Conservation (phyloP, 306 rosid genomes). For the Malus sylvestris region DNA sequence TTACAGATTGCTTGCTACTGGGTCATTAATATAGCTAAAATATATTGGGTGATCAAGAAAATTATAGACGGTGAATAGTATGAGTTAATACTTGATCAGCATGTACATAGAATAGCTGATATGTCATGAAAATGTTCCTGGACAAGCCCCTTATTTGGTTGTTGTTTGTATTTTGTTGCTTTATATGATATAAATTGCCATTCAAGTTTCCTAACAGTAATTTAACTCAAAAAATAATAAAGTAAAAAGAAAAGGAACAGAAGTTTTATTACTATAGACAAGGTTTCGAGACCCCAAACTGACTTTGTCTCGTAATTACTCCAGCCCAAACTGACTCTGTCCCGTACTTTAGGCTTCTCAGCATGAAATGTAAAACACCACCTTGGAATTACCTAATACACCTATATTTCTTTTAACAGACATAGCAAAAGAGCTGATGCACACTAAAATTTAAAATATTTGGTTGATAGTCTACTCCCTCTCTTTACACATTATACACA, state of each 20-base stretch:
- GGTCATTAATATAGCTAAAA: neutral
- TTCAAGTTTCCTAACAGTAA: neutral
- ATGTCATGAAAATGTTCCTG: neutral
- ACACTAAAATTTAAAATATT: too few species aligned
- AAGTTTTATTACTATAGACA: neutral
- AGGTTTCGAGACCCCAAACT: neutral
- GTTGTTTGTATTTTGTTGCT: neutral
- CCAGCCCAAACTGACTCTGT: neutral
- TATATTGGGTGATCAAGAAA: neutral
- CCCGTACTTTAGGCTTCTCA: neutral
- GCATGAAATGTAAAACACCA: neutral
- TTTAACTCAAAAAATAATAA: neutral
- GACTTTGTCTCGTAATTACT: neutral
- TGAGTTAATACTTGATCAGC: neutral
- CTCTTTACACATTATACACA: neutral
- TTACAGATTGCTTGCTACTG: neutral
- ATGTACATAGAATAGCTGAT: neutral
- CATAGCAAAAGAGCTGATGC: neutral
- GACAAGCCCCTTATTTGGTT: neutral
- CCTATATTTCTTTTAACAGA: neutral
- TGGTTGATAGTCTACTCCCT: neutral
- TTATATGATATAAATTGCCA: neutral
- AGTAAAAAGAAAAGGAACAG: neutral
- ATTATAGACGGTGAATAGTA: neutral
- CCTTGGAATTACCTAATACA: neutral